phyloP scores from a whole-genome alignment of 495 filamentous ascomycete genomes.

The Penicillium coprophilum region DNA sequence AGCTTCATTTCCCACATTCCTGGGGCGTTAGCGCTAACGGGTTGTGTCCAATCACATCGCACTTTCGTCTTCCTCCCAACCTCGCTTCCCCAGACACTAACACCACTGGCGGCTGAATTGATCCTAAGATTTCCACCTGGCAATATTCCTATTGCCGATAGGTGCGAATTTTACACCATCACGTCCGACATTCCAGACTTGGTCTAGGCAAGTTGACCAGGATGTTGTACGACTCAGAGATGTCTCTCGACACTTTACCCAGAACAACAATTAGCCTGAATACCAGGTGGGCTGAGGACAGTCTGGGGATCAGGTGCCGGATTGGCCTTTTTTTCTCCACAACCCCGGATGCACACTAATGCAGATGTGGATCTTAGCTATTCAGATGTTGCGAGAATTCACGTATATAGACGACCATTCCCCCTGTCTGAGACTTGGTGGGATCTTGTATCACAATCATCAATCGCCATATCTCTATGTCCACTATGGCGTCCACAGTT shows the following conservation, averaged over 20 bases:
- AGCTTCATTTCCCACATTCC: slow-evolving; percentile 6
- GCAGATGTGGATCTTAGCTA: slow-evolving; percentile 8
- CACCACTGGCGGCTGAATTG: not conserved
- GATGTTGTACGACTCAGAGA: not conserved
- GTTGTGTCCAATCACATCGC: slow-evolving; percentile 16
- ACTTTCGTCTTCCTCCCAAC: not conserved
- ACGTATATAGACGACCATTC: slow-evolving; percentile 12
- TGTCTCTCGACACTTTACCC: not conserved
- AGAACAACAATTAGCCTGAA: slow-evolving; percentile 18
- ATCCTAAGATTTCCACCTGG: not conserved
- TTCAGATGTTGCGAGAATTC: not conserved
- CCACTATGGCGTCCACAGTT: slow-evolving; percentile 13
- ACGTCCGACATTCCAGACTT: slow-evolving; percentile 7
- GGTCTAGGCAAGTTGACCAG: slow-evolving; percentile 5
- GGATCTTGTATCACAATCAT: not conserved
- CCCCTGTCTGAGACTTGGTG: not conserved
- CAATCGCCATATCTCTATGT: not conserved
- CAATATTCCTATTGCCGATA: slow-evolving; percentile 14
- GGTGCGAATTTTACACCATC: slow-evolving; percentile 19
- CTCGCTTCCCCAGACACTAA: slow-evolving; percentile 18
- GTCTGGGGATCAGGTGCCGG: not conserved
- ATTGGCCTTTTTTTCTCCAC: slow-evolving; percentile 16
- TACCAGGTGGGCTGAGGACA: slow-evolving; percentile 2
- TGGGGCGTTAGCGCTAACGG: slow-evolving; percentile 6
- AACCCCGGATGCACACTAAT: slow-evolving; percentile 1